Evolutionary conservation across 441 rosid species (phyloP), one percentile per base, ranked within the genome.

Genomic region (Erysimum cheiri): DNA sequence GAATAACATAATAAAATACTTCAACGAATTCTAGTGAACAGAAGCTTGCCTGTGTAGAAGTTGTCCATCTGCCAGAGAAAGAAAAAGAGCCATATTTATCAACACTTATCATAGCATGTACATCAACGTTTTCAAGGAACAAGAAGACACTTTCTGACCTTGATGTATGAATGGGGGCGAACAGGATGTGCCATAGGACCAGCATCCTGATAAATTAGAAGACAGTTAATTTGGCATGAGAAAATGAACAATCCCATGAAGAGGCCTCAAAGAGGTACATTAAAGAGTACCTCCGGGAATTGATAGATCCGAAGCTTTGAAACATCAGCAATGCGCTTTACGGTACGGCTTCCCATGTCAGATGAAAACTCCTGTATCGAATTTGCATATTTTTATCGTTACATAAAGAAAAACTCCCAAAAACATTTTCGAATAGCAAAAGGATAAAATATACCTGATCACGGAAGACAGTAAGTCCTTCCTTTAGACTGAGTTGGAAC

Each of bases 141-240:
- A 17, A 64, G 7, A 72, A 64, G 61, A 64, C 24, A 64, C 31
- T 28, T 55, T 36, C 83, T 73, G 50, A 94, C 99, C 99, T 92
- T 92, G 77, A 95, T 92, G 82, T 95, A 95, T 72, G 98, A 95
- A 84, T 95, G 97, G 6, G 99, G 98, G 54, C 93, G 85, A 47
- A 95, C 97, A 71, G 99, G 98, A 81, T 95, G 98, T 67, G 99
- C 99, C 98, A 95, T 95, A 22, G 99, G 99, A 84, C 99, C 96
- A 72, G 89, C 88, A 90, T 95, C 99, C 99, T 92, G 75, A 50
- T 72, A 58, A 59, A 61, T 68, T 36, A 40, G 71, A 67, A 60
- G 12, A 40, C 46, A 63, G 12, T 49, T 58, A 31, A 52, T 64
- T 46, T 43, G 36, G 40, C 32, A 22, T 54, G 58, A 70, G 32